Conservation (phyloP, 768 basidiomycete genomes). For the Leccinellum albellum region DNA sequence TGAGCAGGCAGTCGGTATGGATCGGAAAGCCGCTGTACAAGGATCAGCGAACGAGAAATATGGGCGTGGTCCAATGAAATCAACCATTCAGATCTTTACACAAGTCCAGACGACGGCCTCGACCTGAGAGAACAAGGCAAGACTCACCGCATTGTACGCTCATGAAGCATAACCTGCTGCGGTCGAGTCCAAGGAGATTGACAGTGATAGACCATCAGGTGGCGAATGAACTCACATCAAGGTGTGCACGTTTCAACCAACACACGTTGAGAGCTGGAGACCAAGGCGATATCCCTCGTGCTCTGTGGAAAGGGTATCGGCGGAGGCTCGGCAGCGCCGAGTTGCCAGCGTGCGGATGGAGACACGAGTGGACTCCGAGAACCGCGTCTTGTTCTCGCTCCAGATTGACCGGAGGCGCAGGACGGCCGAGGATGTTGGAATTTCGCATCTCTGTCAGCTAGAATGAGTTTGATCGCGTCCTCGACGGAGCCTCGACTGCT, state of each 20-base stretch:
- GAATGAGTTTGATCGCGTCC: conserved; percentile 14
- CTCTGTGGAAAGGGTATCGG: conserved; percentile 6
- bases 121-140: neutral
- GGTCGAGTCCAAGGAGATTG: conserved; percentile 3
- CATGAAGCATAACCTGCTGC: neutral
- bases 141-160: conserved; percentile 1
- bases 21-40: conserved; percentile 8
- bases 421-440: conserved; percentile 6
- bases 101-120: conserved; percentile 3
- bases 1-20: neutral
- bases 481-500: conserved; percentile 16
- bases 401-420: conserved; percentile 1
- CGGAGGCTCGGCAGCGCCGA: conserved; percentile 12
- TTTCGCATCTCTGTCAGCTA: conserved; percentile 11
- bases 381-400: conserved; percentile 3
- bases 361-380: conserved; percentile 18
- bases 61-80: conserved; percentile 1
- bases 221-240: conserved; percentile 6
- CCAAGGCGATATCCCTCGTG: conserved; percentile 4
- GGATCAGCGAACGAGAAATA: conserved; percentile 8
- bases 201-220: conserved; percentile 1
- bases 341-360: conserved; percentile 1
- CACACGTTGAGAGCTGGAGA: conserved; percentile 15
- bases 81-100: conserved; percentile 15
- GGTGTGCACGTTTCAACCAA: conserved; percentile 22